Evolutionary conservation across 352 stramenopile genomes (phyloP).

Genomic region (Saprolegnia diclina): DNA sequence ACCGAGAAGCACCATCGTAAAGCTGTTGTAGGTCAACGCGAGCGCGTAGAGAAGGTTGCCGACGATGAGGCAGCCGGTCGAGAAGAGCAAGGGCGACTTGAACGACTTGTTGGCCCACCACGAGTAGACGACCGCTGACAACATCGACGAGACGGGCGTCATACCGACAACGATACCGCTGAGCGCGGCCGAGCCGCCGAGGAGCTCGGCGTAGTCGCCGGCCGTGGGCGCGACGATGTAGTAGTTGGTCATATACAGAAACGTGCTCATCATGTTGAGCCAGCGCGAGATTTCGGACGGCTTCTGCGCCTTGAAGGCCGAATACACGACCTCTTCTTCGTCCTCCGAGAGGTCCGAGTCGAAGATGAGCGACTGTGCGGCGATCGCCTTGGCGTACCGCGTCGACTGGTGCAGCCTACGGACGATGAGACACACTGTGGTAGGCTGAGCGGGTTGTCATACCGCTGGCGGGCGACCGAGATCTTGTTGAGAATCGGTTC

Average conservation of each 20-base stretch:
- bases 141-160: slow-evolving; percentile 92
- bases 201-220: slow-evolving; percentile 84
- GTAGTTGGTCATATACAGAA: slow-evolving; percentile 98
- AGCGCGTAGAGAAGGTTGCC: slow-evolving; percentile 86
- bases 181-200: slow-evolving; percentile 85
- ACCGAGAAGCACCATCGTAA: slow-evolving; percentile 84
- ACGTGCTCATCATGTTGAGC: slow-evolving; percentile 93
- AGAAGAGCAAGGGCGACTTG: slow-evolving; percentile 78
- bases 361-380: slow-evolving; percentile 77
- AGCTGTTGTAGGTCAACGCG: slow-evolving; percentile 70
- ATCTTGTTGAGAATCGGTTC: slow-evolving; percentile 73
- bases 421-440: not conserved
- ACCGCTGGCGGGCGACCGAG: slow-evolving; percentile 46
- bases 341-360: slow-evolving; percentile 76
- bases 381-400: slow-evolving; percentile 78
- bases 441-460: not conserved
- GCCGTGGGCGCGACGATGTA: slow-evolving; percentile 95
- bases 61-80: slow-evolving; percentile 70
- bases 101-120: slow-evolving; percentile 92
- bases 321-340: slow-evolving; percentile 64
- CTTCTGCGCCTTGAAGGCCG: slow-evolving; percentile 46
- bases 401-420: slow-evolving; percentile 61
- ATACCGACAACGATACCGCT: slow-evolving; percentile 95
- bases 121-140: slow-evolving; percentile 91
- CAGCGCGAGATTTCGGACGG: slow-evolving; percentile 59